Conservation (phyloP, 1,284 basidiomycete genomes). For the Thelephora terrestris region DNA sequence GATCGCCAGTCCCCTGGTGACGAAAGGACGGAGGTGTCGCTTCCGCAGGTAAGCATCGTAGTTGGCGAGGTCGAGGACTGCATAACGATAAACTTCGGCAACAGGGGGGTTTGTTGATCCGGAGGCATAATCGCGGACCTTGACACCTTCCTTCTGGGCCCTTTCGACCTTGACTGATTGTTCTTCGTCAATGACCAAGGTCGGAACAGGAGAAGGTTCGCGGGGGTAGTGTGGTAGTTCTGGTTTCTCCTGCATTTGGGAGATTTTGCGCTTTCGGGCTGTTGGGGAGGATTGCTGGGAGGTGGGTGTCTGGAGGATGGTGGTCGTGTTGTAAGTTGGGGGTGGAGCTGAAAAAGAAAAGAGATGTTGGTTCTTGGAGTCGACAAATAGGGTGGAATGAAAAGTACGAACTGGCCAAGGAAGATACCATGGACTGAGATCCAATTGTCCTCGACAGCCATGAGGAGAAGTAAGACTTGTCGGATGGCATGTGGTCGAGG, state of each 20-base stretch:
- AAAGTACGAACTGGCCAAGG: not conserved
- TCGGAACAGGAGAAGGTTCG: not conserved
- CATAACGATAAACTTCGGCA: not conserved
- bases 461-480: not conserved
- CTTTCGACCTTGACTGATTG: constrained; percentile 14
- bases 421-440: too few relatives aligned
- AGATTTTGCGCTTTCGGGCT: not conserved
- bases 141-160: constrained; percentile 31
- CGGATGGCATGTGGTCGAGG: not conserved
- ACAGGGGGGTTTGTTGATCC: constrained; percentile 8
- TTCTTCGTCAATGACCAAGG: constrained; percentile 1
- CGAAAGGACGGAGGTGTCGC: not conserved
- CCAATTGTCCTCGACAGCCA: not conserved
- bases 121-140: constrained; percentile 41
- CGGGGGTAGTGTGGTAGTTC: not conserved
- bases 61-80: not conserved
- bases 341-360: not conserved
- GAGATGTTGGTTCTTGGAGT: not conserved
- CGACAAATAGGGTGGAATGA: not conserved
- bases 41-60: constrained; percentile 1
- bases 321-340: not conserved
- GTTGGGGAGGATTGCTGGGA: not conserved
- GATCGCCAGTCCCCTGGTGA: not conserved
- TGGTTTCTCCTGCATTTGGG: not conserved
- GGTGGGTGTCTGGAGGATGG: too few relatives aligned